phyloP scores from a whole-genome alignment of 495 filamentous ascomycete species.

The Lindgomyces ingoldianus region DNA sequence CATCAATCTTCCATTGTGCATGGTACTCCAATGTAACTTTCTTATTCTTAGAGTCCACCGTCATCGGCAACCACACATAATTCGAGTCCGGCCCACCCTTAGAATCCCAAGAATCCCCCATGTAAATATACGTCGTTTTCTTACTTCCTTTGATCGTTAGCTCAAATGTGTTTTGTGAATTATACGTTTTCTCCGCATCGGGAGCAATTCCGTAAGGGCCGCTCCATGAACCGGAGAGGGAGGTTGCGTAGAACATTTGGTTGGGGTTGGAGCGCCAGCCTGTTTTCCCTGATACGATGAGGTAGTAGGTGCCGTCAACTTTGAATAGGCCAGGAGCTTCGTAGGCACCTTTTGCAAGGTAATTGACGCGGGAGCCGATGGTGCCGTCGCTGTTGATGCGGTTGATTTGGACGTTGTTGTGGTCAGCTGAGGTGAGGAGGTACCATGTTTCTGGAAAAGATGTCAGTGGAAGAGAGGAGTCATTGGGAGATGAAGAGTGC shows the following conservation, averaged over 20 bases:
- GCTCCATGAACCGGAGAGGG: slow-evolving; percentile 45
- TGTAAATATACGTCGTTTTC: slow-evolving; percentile 50
- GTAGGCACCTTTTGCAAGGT: slow-evolving; percentile 44
- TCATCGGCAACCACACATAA: slow-evolving; percentile 50
- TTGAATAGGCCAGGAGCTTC: slow-evolving; percentile 51
- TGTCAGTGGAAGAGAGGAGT: slow-evolving; percentile 5
- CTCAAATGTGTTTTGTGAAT: slow-evolving; percentile 52
- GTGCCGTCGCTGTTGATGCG: slow-evolving; percentile 48
- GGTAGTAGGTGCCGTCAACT: slow-evolving; percentile 47
- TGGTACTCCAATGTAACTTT: slow-evolving; percentile 48
- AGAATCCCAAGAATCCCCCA: slow-evolving; percentile 51
- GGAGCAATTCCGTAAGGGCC: slow-evolving; percentile 49
- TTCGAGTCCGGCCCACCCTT: slow-evolving; percentile 46
- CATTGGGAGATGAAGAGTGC: slow-evolving; percentile 10
- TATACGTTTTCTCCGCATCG: slow-evolving; percentile 49
- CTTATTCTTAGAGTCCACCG: slow-evolving; percentile 43
- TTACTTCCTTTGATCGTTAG: slow-evolving; percentile 47
- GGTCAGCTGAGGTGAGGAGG: slow-evolving; percentile 51
- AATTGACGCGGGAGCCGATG: slow-evolving; percentile 25
- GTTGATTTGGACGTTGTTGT: slow-evolving; percentile 53
- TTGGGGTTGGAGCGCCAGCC: slow-evolving; percentile 49
- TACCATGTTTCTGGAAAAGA: slow-evolving; percentile 44
- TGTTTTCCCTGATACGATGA: slow-evolving; percentile 51
- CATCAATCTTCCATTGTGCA: slow-evolving; percentile 51
- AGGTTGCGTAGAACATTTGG: slow-evolving; percentile 43